Base-by-base conservation (phyloP, 257 asterid species). In the Nicotiana paniculata region DNA sequence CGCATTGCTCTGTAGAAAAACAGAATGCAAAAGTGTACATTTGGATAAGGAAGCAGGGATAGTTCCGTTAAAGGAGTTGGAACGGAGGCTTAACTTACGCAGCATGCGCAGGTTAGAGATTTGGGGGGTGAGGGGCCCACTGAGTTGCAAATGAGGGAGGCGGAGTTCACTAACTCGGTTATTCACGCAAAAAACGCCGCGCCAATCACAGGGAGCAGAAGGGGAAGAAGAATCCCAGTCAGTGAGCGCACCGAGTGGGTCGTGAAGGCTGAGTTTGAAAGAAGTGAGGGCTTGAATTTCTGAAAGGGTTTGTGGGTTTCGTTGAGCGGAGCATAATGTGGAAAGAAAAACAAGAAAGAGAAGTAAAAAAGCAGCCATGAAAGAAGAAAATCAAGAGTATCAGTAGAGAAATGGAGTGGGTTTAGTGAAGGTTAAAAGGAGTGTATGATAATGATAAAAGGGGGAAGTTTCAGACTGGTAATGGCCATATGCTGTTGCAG, bases 171-270 rank as follows among this genome's bases (percentile, higher is more conserved):
- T 87, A 5, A 92, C 95, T 30, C 81, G 88, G 7, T 81, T 81
- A 35, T 77, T 28, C 55, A 70, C 53, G 80, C 97, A 92, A 5
- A 77, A 77, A 15, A 92, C 89, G 7, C 97, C 97, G 30, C 90
- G 89, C 97, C 97, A 92, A 87, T 92, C 94, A 86, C 97, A 92
- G 5, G 97, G 97, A 68, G 94, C 91, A 5, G 86, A 83, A 7
- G 91, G 90, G 28, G 95, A 82, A 10, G 92, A 87, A 0, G 91
- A 77, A 77, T 79, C 87, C 97, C 97, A 92, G 18, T 86, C 86
- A 79, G 9, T 18, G 32, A 92, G 92, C 15, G 85, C 88, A 32
- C 86, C 88, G 18, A 89, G 87, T 10, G 97, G 97, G 89, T 92
- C 97, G 13, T 70, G 83, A 12, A 92, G 83, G 80, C 82, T 68